These are phyloP conservation scores for Ophiostoma tasmaniense DNA, from an alignment of 2,329 filamentous ascomycete genomes.

Conservation along the genomic window DNA sequence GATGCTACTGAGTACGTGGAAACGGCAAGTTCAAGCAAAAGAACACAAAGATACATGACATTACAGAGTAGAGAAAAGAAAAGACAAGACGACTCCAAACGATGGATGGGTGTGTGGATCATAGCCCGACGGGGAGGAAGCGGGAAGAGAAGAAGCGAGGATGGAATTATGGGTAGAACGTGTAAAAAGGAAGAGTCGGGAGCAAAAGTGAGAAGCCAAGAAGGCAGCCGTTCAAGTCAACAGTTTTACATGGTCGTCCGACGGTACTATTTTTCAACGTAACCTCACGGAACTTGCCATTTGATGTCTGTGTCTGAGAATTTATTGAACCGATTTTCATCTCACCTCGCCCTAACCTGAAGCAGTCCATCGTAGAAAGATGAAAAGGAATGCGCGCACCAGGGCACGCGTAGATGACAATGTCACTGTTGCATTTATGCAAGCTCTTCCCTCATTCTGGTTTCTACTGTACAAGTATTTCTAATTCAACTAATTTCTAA, in stretches of 20 bases:
- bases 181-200: neutral
- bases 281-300: neutral
- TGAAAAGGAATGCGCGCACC: neutral
- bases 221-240: neutral
- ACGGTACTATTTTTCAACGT: neutral
- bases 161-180: conserved; percentile 1
- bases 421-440: neutral
- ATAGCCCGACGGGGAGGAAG: conserved; percentile 1
- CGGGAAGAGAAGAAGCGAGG: neutral
- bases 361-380: neutral
- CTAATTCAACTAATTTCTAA: neutral
- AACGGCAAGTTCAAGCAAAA: neutral
- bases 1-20: neutral
- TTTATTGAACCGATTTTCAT: neutral
- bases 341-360: neutral
- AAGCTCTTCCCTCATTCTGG: neutral
- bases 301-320: neutral
- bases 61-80: neutral
- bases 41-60: neutral
- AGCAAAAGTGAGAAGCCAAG: neutral
- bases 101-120: neutral
- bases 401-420: neutral
- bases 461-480: neutral
- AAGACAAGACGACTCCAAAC: neutral
- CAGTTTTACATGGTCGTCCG: neutral